Percentiles rank a stretch among this genome's conserved stretches.
phyloP scores from a whole-genome alignment of 768 basidiomycete genomes.

The Lanmaoa pseudosensibilis region DNA sequence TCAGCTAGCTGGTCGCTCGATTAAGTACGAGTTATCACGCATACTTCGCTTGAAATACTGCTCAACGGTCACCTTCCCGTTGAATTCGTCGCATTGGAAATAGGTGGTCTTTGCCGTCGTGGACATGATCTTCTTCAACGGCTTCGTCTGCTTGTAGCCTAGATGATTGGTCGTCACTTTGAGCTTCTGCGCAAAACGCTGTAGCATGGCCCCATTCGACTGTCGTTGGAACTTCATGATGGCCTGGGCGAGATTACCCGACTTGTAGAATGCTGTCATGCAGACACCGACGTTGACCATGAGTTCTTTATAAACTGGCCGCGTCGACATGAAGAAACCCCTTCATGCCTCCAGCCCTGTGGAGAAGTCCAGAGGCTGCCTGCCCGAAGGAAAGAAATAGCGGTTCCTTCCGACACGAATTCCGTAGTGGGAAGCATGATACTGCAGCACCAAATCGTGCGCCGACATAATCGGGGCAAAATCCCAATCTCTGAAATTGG shows the following conservation, averaged over 20 bases:
- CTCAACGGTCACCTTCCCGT: constrained; percentile 54
- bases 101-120: constrained; percentile 45
- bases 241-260: constrained; percentile 62
- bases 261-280: constrained; percentile 55
- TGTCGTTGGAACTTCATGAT: constrained; percentile 47
- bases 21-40: constrained; percentile 20
- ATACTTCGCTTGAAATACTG: constrained; percentile 63
- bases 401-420: constrained; percentile 50
- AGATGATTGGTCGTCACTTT: constrained; percentile 59
- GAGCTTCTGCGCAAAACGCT: constrained; percentile 50
- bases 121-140: constrained; percentile 40
- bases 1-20: constrained; percentile 4
- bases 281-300: constrained; percentile 56
- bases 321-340: constrained; percentile 53
- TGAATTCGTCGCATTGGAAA: constrained; percentile 61
- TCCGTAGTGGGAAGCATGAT: constrained; percentile 43
- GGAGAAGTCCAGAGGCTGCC: constrained; percentile 28
- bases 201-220: constrained; percentile 46
- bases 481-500: constrained; percentile 38
- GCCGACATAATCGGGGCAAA: constrained; percentile 44
- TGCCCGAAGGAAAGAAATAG: constrained; percentile 27
- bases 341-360: constrained; percentile 44
- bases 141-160: constrained; percentile 52
- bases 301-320: constrained; percentile 48
- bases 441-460: constrained; percentile 47